A percentile compares a stretch with the other conserved stretches of the same genome.
Evolutionary conservation across 2,329 filamentous ascomycete species (phyloP).

Genomic region (Diaporthe citriasiana): DNA sequence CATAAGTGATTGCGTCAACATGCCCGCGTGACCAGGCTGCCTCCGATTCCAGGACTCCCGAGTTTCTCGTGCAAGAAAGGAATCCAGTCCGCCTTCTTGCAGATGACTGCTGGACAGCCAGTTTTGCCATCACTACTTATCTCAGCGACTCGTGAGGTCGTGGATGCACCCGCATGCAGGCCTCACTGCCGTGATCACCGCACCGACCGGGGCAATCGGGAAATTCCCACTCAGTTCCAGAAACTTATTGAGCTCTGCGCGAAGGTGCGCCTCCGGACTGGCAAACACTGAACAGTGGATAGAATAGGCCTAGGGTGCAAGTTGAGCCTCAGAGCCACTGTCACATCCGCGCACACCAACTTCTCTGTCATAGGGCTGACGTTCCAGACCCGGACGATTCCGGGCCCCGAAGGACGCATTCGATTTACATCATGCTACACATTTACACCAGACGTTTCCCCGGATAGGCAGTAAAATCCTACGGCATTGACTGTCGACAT

Average conservation of each 20-base stretch:
- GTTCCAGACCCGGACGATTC: neutral
- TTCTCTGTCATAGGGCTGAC: conserved; percentile 2
- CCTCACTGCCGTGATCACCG: neutral
- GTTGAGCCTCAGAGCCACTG: conserved; percentile 26
- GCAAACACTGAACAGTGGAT: neutral
- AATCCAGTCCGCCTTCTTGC: neutral
- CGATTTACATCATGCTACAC: neutral
- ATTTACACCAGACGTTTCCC: neutral
- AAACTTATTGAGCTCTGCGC: neutral
- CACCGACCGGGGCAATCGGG: too few relatives aligned
- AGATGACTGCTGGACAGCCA: neutral
- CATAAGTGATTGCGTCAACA: conserved; percentile 20
- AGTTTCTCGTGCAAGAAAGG: neutral
- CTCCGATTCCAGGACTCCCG: neutral
- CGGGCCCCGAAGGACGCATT: conserved; percentile 10
- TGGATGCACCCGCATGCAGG: too few relatives aligned
- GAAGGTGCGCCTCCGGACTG: neutral
- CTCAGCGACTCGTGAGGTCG: too few relatives aligned
- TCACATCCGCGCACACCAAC: conserved; percentile 26
- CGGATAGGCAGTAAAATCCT: neutral
- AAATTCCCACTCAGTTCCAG: neutral
- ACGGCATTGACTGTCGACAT: neutral
- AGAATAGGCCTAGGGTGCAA: neutral
- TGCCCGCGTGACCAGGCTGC: neutral
- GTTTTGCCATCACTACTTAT: neutral